Conservation (phyloP, 2,329 filamentous ascomycete genomes). For the Paraphaeosphaeria sporulosa region DNA sequence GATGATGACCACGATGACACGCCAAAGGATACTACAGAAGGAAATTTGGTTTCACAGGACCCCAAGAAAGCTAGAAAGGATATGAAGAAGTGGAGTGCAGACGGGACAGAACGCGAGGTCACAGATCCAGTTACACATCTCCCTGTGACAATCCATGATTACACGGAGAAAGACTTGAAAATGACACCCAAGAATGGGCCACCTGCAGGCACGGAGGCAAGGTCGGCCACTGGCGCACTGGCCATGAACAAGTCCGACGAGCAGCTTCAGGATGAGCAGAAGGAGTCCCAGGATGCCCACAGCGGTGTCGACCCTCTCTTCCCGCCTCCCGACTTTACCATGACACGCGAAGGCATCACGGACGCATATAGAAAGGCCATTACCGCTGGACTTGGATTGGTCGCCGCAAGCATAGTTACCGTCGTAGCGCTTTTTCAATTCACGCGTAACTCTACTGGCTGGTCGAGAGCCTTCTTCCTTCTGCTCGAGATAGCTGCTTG, state of each 20-base stretch:
- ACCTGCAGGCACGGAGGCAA: slow-evolving; percentile 48
- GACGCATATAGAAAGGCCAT: slow-evolving; percentile 54
- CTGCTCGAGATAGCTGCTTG: slow-evolving; percentile 37
- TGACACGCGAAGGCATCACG: slow-evolving; percentile 53
- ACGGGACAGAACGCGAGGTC: slow-evolving; percentile 64
- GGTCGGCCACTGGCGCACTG: slow-evolving; percentile 55
- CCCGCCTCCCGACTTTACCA: slow-evolving; percentile 61
- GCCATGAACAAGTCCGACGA: slow-evolving; percentile 55
- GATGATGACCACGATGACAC: slow-evolving; percentile 28
- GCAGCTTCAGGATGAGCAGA: slow-evolving; percentile 53
- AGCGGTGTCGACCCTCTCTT: slow-evolving; percentile 60
- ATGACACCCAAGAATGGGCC: slow-evolving; percentile 56
- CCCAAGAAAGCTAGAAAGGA: slow-evolving; percentile 58
- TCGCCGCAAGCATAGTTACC: slow-evolving; percentile 40
- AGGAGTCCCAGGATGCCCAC: slow-evolving; percentile 53
- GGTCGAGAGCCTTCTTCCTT: slow-evolving; percentile 40
- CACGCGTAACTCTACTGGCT: slow-evolving; percentile 39
- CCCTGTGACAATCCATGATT: slow-evolving; percentile 72
- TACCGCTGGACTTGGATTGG: slow-evolving; percentile 41
- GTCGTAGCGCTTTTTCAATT: slow-evolving; percentile 45
- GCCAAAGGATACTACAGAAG: slow-evolving; percentile 56
- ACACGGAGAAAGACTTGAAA: slow-evolving; percentile 68
- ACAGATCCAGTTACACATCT: slow-evolving; percentile 78
- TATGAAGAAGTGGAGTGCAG: slow-evolving; percentile 58
- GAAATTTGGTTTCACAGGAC: slow-evolving; percentile 43